Evolutionary conservation across 176 grass and related monocot genomes (phyloP), one percentile per base, ranked within the genome.

Genomic region (Eragrostis curvula): DNA sequence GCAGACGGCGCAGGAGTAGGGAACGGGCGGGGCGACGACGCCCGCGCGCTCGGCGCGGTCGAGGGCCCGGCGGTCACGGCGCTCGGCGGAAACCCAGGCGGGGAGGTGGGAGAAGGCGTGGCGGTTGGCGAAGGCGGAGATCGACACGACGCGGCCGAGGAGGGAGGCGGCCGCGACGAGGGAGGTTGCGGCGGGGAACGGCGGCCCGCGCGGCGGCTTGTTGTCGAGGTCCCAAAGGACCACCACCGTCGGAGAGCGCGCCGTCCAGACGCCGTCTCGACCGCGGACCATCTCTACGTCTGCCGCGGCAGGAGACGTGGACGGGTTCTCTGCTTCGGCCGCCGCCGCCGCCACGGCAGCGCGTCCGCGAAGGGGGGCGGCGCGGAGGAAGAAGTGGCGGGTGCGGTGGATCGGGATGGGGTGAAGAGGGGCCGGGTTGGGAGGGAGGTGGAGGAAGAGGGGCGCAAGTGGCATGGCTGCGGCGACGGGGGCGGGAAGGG

Each of bases 201-300:
- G 95, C 56, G 86, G 81, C 15, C 92, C 92, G 25, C 84, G 90
- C 21, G 92, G 95, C 29, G 95, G 95, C 81, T 98, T 98, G 86
- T 98, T 98, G 81, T 98, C 95, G 78, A 98, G 95, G 70, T 98
- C 95, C 92, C 92, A 95, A 40, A 98, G 86, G 7, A 98, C 87
- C 20, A 91, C 95, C 27, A 95, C 92, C 0, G 75, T 87, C 11
- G 89, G 95, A 12, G 80, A 49, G 15, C 86, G 90, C 14, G 95
- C 86, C 71, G 87, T 89, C 87, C 87, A 89, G 12, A 89, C 64
- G 21, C 87, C 82, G 27, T 89, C 89, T 13, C 46, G 76, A 27
- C 89, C 92, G 17, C 92, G 86, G 62, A 84, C 69, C 92, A 94
- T 91, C 60, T 94, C 92, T 0, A 94, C 92, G 66, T 94, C 83